Percentiles rank a stretch among this genome's conserved stretches.
These are phyloP conservation scores for Coemansia sp. DNA, from an alignment of 192 early-diverging fungal species.

Conservation along the genomic window DNA sequence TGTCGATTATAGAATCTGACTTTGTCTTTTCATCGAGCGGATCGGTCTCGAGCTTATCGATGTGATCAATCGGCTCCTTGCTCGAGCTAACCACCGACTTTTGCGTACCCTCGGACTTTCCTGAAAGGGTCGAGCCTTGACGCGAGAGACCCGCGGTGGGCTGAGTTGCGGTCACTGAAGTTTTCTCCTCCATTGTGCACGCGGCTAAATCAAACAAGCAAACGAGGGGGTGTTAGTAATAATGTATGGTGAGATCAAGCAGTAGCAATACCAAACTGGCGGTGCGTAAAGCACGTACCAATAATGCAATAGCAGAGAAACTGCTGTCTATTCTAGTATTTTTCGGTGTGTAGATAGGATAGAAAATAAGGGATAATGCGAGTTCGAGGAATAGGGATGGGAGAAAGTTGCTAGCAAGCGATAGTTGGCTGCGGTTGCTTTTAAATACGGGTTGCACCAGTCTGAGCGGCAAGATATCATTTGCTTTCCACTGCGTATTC, in stretches of 20 bases:
- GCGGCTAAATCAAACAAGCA: conserved; percentile 4
- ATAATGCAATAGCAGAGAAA: conserved; percentile 2
- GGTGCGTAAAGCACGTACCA: background rate
- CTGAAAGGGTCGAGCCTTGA: conserved; percentile 6
- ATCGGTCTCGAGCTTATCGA: conserved; percentile 19
- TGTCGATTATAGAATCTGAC: background rate
- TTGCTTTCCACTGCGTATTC: background rate
- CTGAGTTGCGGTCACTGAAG: background rate
- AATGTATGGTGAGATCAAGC: background rate
- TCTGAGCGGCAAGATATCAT: background rate
- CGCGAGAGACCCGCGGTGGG: conserved; percentile 4
- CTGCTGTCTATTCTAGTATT: background rate
- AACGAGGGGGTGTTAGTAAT: background rate
- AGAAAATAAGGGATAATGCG: background rate
- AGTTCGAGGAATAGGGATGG: background rate
- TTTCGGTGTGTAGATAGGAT: background rate
- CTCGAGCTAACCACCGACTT: background rate
- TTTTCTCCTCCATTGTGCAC: conserved; percentile 9
- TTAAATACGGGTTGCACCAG: conserved; percentile 1
- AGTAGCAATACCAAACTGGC: background rate
- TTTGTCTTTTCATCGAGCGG: background rate
- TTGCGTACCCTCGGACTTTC: background rate
- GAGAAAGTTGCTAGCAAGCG: background rate
- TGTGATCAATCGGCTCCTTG: conserved; percentile 11
- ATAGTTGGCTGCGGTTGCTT: background rate